Evolutionary conservation across 257 asterid species (phyloP), one percentile per base, ranked within the genome.

Genomic region (Solanum pinnatisectum): DNA sequence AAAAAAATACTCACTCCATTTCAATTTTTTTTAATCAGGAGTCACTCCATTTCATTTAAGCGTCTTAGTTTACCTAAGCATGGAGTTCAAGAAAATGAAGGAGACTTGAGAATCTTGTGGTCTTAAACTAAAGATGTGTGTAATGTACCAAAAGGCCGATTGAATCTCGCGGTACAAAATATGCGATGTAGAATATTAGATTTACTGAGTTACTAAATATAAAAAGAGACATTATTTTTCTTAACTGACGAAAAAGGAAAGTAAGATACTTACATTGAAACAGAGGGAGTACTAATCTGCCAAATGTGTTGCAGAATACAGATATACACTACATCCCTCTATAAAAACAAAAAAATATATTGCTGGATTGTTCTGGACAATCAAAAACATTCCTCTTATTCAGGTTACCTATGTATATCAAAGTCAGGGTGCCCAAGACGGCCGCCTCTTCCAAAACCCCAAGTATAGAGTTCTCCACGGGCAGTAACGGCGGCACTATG

Each of bases 361-460:
- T 15, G 18, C 68, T 27, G 85, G 68, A 81, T 30, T 12, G n/a
- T 81, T 27, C 39, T 23, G 7, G 60, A 86, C 10, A 49, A 30
- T 42, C 77, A 49, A 87, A 86, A 87, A 44, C 4, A 37, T 36
- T 40, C 40, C 13, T 72, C 86, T 22, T 68, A 85, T 40, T 46
- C 71, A 18, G 77, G 42, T 89, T 90, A 97, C 99, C 99, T 97
- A 89, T 97, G 99, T 88, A 97, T 97, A 89, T 97, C 99, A 85
- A 97, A 95, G 63, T 96, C 99, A 39, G 99, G 99, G 89, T 96
- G 98, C 87, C 99, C 99, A 87, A 97, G 97, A 77, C 99, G 98
- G 89, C 99, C 99, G 67, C 99, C 99, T 91, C 99, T 93, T 85
- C 99, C 99, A 87, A 96, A 97, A 12, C 99, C 99, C 99, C 99